Conservation (phyloP, 305 asterid species). For the Fraxinus paxiana region DNA sequence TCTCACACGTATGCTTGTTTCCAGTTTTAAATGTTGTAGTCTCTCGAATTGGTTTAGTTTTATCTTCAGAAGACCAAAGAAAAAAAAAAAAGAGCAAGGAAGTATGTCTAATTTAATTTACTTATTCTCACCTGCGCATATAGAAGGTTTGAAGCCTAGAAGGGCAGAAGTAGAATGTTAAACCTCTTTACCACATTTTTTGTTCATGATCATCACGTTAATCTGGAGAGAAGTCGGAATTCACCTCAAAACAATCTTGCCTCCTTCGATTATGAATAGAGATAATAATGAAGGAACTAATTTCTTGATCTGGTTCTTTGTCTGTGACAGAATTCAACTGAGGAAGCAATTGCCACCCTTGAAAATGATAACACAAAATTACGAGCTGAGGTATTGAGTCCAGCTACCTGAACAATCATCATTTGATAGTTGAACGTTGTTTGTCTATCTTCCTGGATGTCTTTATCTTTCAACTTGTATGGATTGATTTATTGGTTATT, state of each 20-base stretch:
- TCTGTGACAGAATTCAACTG: slow-evolving; percentile 36
- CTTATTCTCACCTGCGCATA: background rate
- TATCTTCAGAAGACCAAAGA: background rate
- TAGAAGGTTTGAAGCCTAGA: background rate
- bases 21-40: slow-evolving; percentile 8
- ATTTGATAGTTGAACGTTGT: background rate
- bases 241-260: background rate
- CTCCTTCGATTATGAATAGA: slow-evolving; percentile 6
- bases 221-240: background rate
- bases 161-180: background rate
- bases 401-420: slow-evolving; percentile 1
- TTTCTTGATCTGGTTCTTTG: slow-evolving; percentile 20
- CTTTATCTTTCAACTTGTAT: slow-evolving; percentile 10
- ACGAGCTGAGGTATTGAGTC: slow-evolving; percentile 43
- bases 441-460: background rate
- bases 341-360: slow-evolving; percentile 38
- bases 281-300: slow-evolving; percentile 11
- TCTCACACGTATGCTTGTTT: slow-evolving; percentile 15
- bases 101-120: background rate
- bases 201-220: background rate
- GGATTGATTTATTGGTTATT: slow-evolving; percentile 10
- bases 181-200: background rate
- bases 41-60: background rate
- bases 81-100: background rate
- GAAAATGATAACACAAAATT: slow-evolving; percentile 33